Evolutionary conservation across 2,329 filamentous ascomycete species (phyloP).

Genomic region (Colletotrichum truncatum): DNA sequence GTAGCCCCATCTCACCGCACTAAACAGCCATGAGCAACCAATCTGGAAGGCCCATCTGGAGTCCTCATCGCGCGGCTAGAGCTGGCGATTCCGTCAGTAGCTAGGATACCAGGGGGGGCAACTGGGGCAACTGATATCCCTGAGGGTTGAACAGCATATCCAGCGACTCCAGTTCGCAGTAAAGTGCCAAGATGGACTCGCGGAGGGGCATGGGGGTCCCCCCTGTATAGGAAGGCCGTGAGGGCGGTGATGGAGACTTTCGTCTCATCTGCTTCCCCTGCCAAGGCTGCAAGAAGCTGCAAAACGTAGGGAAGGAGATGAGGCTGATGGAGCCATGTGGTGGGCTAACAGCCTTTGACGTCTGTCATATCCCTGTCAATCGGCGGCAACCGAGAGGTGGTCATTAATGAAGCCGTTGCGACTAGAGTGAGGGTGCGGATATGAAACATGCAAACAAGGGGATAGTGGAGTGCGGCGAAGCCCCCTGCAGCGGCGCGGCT

Average conservation of each 20-base stretch:
- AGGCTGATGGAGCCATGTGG: slow-evolving; percentile 15
- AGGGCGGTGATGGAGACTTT: slow-evolving; percentile 9
- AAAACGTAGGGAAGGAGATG: slow-evolving; percentile 4
- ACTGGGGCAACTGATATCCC: not conserved
- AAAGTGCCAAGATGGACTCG: not conserved
- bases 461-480: slow-evolving; percentile 7
- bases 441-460: slow-evolving; percentile 24
- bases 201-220: slow-evolving; percentile 1
- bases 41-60: slow-evolving; percentile 12
- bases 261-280: slow-evolving; percentile 26
- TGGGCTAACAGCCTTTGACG: not conserved
- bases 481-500: slow-evolving; percentile 27
- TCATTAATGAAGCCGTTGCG: slow-evolving; percentile 29
- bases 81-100: slow-evolving; percentile 26
- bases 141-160: not conserved
- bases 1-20: slow-evolving; percentile 20
- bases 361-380: slow-evolving; percentile 5
- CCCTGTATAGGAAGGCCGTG: not conserved
- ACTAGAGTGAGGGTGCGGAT: slow-evolving; percentile 20
- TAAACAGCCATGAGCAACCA: slow-evolving; percentile 8
- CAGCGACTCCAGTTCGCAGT: not conserved
- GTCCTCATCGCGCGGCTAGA: slow-evolving; percentile 25
- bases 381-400: slow-evolving; percentile 26
- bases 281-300: slow-evolving; percentile 25
- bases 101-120: not conserved